Evolutionary conservation across 2,329 filamentous ascomycete genomes (phyloP), one percentile per base, ranked within the genome.

Genomic region (Trichoderma harzianum): DNA sequence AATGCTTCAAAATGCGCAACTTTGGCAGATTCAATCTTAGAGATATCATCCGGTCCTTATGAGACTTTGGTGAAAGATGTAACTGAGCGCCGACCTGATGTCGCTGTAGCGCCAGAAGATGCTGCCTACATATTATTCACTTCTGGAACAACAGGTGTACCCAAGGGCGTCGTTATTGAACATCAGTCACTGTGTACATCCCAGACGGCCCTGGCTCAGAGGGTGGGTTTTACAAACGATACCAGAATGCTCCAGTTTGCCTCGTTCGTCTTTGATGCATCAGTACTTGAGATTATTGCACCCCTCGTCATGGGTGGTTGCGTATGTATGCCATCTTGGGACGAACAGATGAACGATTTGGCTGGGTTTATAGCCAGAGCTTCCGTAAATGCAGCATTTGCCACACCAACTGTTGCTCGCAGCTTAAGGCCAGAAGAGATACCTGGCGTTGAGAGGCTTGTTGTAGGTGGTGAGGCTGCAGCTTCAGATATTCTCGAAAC

Each of bases 241-340:
- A 28, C 55, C 10, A 34, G 34, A n/a, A 30, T 63, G 32, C 72
- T 75, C 5, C 70, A 76, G 1, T 75, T 76, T 66, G 66, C 74
- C 11, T 72, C 74, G 1, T 73, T 65, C 8, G 72, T 64, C 14
- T 75, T 74, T 24, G 74, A 76, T 5, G 69, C 70, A 6, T 71
- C 67, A 3, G 18, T 74, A 18, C 24, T 57, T 7, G 73, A 74
- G 51, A 73, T 74, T 3, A 12, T 73, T 5, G 47, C 67, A 3
- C 34, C 70, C 0, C 70, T 74, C 14, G 3, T 73, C 6, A 10
- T 34, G 0, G 72, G 72, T 8, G 71, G 43, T 4, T 63, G 62
- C 43, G 57, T 71, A 32, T 76, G 75, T 34, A 64, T 76, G 1
- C 75, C 76, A 2, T 72, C 69, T 1, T 57, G 57, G 61, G 71